phyloP scores from a whole-genome alignment of 2,329 filamentous ascomycete genomes.

The Ophiocordyceps unilateralis region DNA sequence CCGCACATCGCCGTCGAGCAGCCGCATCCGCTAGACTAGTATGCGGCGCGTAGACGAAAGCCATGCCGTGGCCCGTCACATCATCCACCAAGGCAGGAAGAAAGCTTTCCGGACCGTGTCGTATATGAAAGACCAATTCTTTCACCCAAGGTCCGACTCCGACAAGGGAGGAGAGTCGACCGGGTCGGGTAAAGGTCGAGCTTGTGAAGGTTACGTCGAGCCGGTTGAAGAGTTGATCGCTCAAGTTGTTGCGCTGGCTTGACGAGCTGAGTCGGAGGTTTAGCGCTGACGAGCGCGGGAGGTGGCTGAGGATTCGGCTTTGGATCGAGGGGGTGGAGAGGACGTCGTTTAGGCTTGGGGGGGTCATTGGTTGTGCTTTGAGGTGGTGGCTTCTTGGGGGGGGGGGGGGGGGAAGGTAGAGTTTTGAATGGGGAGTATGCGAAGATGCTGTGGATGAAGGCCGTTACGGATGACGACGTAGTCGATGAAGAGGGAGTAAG shows the following conservation, averaged over 20 bases:
- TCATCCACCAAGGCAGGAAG: conserved; percentile 73
- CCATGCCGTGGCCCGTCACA: conserved; percentile 56
- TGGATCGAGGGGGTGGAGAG: background rate
- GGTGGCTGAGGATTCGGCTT: too few species aligned
- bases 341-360: background rate
- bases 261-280: conserved; percentile 9
- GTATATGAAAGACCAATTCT: conserved; percentile 59
- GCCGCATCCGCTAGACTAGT: conserved; percentile 43
- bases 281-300: background rate
- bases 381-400: background rate
- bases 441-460: too few species aligned
- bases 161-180: conserved; percentile 55
- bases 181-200: conserved; percentile 58
- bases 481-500: too few species aligned
- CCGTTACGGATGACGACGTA: too few species aligned
- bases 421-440: too few species aligned
- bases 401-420: background rate
- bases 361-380: background rate
- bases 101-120: conserved; percentile 63
- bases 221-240: conserved; percentile 57
- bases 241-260: too few species aligned
- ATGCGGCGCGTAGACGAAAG: conserved; percentile 68
- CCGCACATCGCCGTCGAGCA: conserved; percentile 61
- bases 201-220: conserved; percentile 54
- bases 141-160: conserved; percentile 66